Evolutionary conservation across 495 filamentous ascomycete species (phyloP), one percentile per base, ranked within the genome.

Genomic region (Hyphodiscus hymeniophilus): DNA sequence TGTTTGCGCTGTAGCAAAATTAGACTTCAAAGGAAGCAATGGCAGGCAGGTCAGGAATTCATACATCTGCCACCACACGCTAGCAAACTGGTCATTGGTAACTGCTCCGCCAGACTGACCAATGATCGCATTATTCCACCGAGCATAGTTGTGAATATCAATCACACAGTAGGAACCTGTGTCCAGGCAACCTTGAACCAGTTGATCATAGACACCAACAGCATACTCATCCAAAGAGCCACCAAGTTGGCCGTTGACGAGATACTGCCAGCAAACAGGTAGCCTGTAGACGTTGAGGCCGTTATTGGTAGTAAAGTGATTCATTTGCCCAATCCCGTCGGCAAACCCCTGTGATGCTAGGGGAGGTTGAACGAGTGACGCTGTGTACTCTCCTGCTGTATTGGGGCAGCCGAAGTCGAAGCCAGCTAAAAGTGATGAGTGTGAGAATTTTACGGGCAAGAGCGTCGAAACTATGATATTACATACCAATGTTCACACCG

Each of bases 71-170:
- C 51, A 56, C 80, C 80, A 84, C 7, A 82, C 55, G 46, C 60
- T 59, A 3, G 67, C 68, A 45, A 82, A 75, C 12, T 81, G 66
- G 17, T 63, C 70, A 55, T 80, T 70, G 5, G 68, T 71, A 1
- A 76, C 72, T n/a, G n/a, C n/a, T n/a, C n/a, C 5, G 2, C 74
- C 75, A 20, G 70, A 69, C 51, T 81, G 77, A 1, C 79, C 79
- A 54, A 81, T 73, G 51, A 81, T 74, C 15, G 59, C 53, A 7
- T 72, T 74, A 54, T 82, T 72, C 72, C 73, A 81, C 38, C 77
- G 67, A 0, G 76, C 77, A 59, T 76, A 77, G 60, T 77, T 78
- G 60, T 77, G 74, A 41, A 72, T 64, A 54, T 81, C 76, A 45
- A 84, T 66, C 52, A 82, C 73, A 59, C 80, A 84, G 42, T 65